Percentiles rank a stretch among this genome's conserved stretches.
phyloP scores from a whole-genome alignment of 202 grass and related monocot species.

The Miscanthus sacchariflorus region DNA sequence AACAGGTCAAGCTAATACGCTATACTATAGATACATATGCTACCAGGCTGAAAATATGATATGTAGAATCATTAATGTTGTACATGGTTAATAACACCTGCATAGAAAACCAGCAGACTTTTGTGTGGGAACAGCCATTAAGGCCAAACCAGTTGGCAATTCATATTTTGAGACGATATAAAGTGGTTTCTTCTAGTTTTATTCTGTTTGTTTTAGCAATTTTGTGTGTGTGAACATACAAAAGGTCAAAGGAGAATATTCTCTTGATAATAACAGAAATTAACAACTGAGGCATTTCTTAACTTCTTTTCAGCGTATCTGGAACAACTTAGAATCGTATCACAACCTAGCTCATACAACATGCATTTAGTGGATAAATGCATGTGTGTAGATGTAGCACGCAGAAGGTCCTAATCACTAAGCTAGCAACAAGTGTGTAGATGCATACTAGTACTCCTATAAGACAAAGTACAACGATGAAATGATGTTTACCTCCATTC shows the following conservation, averaged over 20 bases:
- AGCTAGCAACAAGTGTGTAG: constrained; percentile 32
- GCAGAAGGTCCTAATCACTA: constrained; percentile 16
- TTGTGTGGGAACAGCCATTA: background rate
- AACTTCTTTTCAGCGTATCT: background rate
- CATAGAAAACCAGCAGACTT: background rate
- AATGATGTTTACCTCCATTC: constrained; percentile 1
- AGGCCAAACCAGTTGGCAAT: constrained; percentile 4
- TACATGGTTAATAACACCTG: background rate
- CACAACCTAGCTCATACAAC: background rate
- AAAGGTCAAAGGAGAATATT: constrained; percentile 11
- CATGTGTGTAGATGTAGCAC: background rate
- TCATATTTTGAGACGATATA: background rate
- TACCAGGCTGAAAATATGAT: constrained; percentile 24
- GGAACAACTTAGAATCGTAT: background rate
- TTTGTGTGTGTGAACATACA: background rate
- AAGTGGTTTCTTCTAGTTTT: background rate
- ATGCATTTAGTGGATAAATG: background rate
- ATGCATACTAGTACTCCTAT: background rate
- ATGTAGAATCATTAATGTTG: background rate
- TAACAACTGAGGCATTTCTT: background rate
- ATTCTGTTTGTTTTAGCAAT: background rate
- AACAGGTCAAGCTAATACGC: background rate
- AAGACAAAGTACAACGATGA: constrained; percentile 1
- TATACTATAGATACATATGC: background rate
- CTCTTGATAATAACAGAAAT: constrained; percentile 11